phyloP scores from a whole-genome alignment of 1,284 basidiomycete genomes.

The Fomitopsis pinicola region DNA sequence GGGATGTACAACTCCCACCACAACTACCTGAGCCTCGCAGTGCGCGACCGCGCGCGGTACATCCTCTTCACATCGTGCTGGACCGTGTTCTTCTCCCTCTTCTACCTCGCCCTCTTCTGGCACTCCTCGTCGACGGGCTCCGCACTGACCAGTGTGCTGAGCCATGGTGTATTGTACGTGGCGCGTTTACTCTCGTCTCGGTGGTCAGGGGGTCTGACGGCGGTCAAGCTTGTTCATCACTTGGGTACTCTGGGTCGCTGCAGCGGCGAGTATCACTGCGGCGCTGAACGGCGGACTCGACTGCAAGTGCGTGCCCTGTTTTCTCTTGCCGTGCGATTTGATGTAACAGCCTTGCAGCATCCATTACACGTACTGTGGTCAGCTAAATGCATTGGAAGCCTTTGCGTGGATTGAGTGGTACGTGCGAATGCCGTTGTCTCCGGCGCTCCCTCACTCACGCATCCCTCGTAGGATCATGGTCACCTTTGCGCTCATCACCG shows the following conservation, averaged over 20 bases:
- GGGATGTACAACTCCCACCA: conserved; percentile 50
- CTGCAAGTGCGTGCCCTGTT: conserved; percentile 45
- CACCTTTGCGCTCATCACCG: conserved; percentile 26
- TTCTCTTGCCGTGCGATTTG: background rate
- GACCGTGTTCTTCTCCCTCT: conserved; percentile 55
- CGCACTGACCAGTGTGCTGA: conserved; percentile 53
- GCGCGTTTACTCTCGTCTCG: background rate
- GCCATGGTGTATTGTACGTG: conserved; percentile 61
- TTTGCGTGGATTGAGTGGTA: conserved; percentile 33
- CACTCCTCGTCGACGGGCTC: conserved; percentile 37
- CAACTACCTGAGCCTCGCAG: conserved; percentile 44
- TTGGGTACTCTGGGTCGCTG: conserved; percentile 40
- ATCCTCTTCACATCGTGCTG: conserved; percentile 65
- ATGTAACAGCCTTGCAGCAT: conserved; percentile 22
- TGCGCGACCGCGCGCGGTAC: conserved; percentile 61
- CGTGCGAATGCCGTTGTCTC: conserved; percentile 3
- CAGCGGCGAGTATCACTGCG: conserved; percentile 58
- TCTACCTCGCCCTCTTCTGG: conserved; percentile 54
- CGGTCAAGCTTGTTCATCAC: conserved; percentile 51
- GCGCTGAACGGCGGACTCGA: conserved; percentile 63
- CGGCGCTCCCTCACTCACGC: background rate
- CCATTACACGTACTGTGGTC: conserved; percentile 52
- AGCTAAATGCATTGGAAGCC: conserved; percentile 29
- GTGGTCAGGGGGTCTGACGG: background rate
- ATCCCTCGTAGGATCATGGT: conserved; percentile 21